Conservation (phyloP, 768 basidiomycete genomes). For the Lyophyllum decastes region DNA sequence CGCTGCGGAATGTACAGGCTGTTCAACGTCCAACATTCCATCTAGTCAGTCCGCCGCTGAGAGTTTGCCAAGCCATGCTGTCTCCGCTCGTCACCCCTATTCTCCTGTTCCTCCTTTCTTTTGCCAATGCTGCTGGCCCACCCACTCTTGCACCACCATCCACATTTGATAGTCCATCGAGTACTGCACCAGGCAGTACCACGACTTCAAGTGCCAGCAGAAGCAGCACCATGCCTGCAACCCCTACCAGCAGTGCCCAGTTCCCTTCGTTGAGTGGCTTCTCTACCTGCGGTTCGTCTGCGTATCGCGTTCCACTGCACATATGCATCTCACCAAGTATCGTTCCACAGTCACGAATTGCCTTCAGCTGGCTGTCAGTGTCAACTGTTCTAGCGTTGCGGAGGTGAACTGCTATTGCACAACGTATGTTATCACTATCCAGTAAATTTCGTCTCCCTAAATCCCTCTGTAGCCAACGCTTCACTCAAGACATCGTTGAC, state of each 20-base stretch:
- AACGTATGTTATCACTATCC: constrained; percentile 26
- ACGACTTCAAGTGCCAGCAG: constrained; percentile 11
- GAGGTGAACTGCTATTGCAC: constrained; percentile 53
- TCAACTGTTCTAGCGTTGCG: constrained; percentile 44
- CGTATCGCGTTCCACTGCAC: neutral
- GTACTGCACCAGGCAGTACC: constrained; percentile 7
- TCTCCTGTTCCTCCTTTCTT: neutral
- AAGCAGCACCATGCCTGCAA: constrained; percentile 20
- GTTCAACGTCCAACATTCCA: neutral
- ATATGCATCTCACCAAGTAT: neutral
- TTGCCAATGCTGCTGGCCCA: constrained; percentile 1
- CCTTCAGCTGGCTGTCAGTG: constrained; percentile 33
- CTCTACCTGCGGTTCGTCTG: constrained; percentile 37
- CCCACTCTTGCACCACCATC: constrained; percentile 20
- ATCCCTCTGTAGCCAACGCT: constrained; percentile 27
- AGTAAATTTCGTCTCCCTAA: neutral
- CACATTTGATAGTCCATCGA: constrained; percentile 14
- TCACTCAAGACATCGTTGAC: constrained; percentile 34
- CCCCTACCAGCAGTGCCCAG: constrained; percentile 31
- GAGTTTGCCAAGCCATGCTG: neutral
- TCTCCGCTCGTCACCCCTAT: neutral
- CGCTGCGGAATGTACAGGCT: neutral
- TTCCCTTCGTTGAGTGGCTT: constrained; percentile 41
- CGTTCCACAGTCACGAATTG: constrained; percentile 44
- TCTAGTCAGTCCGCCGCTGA: neutral